These are phyloP conservation scores for Stygiomarasmius scandens DNA, from an alignment of 1,284 basidiomycete species.

Conservation along the genomic window DNA sequence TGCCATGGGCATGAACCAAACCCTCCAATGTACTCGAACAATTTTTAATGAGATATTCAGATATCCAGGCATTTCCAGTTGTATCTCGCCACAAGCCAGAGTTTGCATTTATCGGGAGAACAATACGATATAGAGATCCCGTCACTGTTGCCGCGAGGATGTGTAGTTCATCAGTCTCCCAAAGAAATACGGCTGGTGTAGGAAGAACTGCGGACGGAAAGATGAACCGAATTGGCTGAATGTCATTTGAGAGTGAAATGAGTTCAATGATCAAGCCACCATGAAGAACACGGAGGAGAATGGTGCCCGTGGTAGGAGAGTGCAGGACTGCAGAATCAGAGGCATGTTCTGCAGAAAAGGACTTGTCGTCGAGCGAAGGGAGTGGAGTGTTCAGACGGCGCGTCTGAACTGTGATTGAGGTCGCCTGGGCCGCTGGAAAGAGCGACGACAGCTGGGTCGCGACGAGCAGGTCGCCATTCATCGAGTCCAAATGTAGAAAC, in stretches of 20 bases:
- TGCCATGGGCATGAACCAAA: constrained; percentile 72
- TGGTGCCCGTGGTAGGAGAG: constrained; percentile 61
- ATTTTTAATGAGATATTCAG: constrained; percentile 68
- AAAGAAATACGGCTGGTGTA: constrained; percentile 66
- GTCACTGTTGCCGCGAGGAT: constrained; percentile 69
- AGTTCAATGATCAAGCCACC: constrained; percentile 79
- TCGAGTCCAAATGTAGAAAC: neutral
- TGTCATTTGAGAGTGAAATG: constrained; percentile 64
- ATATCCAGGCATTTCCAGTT: constrained; percentile 57
- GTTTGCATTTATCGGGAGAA: constrained; percentile 61
- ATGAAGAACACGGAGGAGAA: constrained; percentile 77
- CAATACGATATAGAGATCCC: constrained; percentile 78
- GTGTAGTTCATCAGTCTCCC: constrained; percentile 65
- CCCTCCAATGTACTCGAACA: constrained; percentile 46
- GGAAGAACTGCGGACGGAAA: constrained; percentile 77
- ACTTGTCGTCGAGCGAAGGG: constrained; percentile 41
- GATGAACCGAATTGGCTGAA: constrained; percentile 72
- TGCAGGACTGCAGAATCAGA: constrained; percentile 62
- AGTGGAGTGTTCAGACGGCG: constrained; percentile 56
- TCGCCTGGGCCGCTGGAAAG: constrained; percentile 52
- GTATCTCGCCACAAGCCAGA: constrained; percentile 62
- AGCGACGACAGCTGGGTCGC: constrained; percentile 68
- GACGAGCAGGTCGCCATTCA: constrained; percentile 39
- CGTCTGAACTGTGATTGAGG: constrained; percentile 60
- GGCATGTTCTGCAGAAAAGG: constrained; percentile 75